These are phyloP conservation scores for Sclerotinia glacialis DNA, from an alignment of 2,329 filamentous ascomycete species.

Conservation along the genomic window DNA sequence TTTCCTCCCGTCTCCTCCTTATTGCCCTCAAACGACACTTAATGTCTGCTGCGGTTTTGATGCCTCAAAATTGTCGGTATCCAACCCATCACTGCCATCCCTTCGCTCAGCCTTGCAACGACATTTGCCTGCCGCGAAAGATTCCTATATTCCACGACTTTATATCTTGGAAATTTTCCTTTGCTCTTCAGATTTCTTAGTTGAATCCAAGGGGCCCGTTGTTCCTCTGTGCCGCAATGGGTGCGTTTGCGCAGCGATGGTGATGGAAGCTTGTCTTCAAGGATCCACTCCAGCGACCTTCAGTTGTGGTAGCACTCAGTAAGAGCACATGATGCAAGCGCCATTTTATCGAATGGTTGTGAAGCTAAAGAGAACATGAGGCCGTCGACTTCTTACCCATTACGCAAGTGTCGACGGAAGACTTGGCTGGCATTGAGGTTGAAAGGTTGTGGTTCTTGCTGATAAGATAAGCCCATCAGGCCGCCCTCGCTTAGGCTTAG, in stretches of 20 bases:
- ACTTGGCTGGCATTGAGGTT: background rate
- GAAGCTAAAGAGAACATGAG: background rate
- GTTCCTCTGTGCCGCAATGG: background rate
- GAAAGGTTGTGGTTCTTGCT: background rate
- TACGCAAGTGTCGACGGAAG: background rate
- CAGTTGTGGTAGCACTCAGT: background rate
- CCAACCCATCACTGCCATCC: background rate
- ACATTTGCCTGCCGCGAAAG: background rate
- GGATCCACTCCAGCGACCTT: no score
- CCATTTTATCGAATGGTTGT: background rate
- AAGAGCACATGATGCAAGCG: background rate
- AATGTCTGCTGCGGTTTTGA: rapidly evolving
- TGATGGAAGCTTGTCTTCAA: no score
- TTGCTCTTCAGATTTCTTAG: no score
- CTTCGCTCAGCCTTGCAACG: background rate
- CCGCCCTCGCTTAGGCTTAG: background rate
- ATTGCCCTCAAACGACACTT: background rate
- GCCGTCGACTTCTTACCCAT: no score
- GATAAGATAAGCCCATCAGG: constrained; percentile 11
- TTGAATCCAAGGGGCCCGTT: background rate
- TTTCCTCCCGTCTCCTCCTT: rapidly evolving
- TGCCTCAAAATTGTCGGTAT: background rate
- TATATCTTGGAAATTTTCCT: background rate
- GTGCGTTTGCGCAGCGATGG: no score
- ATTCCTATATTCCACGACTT: background rate